phyloP scores from a whole-genome alignment of 108 stramenopile species.

The Cyclostephanos tholiformis region DNA sequence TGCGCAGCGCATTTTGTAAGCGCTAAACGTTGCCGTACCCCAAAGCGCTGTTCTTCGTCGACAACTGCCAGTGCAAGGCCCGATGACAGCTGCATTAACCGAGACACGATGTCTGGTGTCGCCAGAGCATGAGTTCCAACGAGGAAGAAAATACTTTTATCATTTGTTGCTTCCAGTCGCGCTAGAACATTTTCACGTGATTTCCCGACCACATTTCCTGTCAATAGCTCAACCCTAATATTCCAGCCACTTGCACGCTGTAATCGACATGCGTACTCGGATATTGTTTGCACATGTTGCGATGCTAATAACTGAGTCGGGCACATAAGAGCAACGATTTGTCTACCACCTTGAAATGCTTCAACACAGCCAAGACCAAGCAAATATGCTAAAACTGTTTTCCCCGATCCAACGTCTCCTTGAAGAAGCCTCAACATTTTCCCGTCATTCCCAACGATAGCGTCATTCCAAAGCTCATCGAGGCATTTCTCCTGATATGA shows the following conservation, averaged over 20 bases:
- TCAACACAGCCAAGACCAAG: slow-evolving; percentile 58
- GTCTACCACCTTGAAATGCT: slow-evolving; percentile 32
- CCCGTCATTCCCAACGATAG: slow-evolving; percentile 43
- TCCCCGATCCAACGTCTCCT: slow-evolving; percentile 73
- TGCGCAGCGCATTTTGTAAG: slow-evolving; percentile 59
- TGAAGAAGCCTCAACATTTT: slow-evolving; percentile 65
- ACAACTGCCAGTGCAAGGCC: slow-evolving; percentile 62
- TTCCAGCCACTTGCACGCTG: slow-evolving; percentile 20
- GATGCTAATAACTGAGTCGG: slow-evolving; percentile 64
- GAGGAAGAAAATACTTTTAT: slow-evolving; percentile 33
- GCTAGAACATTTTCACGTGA: slow-evolving; percentile 27
- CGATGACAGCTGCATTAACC: slow-evolving; percentile 15
- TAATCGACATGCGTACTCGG: slow-evolving; percentile 29
- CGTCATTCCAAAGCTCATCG: slow-evolving; percentile 52
- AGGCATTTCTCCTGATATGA: slow-evolving; percentile 38
- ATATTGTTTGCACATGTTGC: slow-evolving; percentile 53
- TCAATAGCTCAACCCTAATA: slow-evolving; percentile 35
- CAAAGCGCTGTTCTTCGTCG: slow-evolving; percentile 76
- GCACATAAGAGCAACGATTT: slow-evolving; percentile 56
- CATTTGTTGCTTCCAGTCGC: slow-evolving; percentile 31
- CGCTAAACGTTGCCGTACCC: slow-evolving; percentile 61
- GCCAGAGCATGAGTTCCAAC: slow-evolving; percentile 65
- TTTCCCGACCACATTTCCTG: slow-evolving; percentile 14
- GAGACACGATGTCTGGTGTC: slow-evolving; percentile 37
- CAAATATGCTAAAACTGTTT: slow-evolving; percentile 64